A percentile compares a stretch with the other conserved stretches of the same genome.
Evolutionary conservation across 2,329 filamentous ascomycete species (phyloP).

Genomic region (Incumbomyces lentus): DNA sequence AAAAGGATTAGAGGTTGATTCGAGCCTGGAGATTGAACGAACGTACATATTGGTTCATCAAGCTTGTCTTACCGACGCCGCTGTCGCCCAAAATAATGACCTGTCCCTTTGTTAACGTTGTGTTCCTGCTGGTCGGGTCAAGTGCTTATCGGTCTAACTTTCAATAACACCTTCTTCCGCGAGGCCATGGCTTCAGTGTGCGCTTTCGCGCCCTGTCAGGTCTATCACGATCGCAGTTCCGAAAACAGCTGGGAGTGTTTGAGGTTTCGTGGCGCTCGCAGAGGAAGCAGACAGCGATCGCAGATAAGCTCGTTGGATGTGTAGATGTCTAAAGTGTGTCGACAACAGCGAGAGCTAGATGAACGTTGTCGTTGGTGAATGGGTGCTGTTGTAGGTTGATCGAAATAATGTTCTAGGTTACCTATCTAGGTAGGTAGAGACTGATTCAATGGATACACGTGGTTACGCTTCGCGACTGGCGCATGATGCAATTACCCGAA

Average conservation of each 20-base stretch:
- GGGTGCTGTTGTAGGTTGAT: neutral
- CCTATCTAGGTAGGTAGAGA: too few species aligned
- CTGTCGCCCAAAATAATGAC: slow-evolving; percentile 99
- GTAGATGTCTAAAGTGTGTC: neutral
- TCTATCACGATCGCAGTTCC: too few species aligned
- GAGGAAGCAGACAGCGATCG: neutral
- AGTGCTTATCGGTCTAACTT: slow-evolving; percentile 45
- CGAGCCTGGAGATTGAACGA: neutral
- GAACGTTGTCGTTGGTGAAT: neutral
- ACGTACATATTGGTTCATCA: slow-evolving; percentile 99
- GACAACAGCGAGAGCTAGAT: neutral
- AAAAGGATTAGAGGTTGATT: slow-evolving; percentile 11
- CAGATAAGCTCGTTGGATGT: too few species aligned
- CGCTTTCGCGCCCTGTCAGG: too few species aligned
- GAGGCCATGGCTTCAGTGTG: slow-evolving; percentile 50
- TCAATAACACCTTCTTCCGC: slow-evolving; percentile 82
- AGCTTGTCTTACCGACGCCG: slow-evolving; percentile 96
- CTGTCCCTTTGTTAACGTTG: slow-evolving; percentile 36
- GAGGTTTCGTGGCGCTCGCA: neutral
- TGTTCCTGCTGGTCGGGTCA: neutral
- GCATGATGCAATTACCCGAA: neutral
- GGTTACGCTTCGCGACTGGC: neutral
- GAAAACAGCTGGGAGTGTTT: neutral
- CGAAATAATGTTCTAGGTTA: neutral
- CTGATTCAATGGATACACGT: too few species aligned